Percentiles rank a stretch among this genome's conserved stretches.
phyloP scores from a whole-genome alignment of 164 flowering plant genomes.

The Berberis thunbergii region DNA sequence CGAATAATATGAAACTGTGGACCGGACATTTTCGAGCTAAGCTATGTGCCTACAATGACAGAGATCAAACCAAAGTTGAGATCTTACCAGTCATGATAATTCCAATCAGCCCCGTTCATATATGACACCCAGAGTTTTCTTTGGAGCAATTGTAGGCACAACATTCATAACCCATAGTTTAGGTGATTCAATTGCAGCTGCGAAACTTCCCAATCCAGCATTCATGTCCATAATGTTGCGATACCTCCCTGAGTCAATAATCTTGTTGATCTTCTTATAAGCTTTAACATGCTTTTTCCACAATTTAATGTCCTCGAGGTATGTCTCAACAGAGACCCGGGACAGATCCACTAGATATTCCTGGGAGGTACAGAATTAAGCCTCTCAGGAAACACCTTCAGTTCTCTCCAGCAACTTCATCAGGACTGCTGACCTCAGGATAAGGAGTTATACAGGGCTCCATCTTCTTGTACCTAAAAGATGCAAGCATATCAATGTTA shows the following conservation, averaged over 20 bases:
- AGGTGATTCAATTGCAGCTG: constrained; percentile 68
- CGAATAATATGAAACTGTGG: no score
- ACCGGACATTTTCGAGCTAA: no score
- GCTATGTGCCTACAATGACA: background rate
- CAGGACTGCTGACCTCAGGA: constrained; percentile 38
- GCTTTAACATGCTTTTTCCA: constrained; percentile 86
- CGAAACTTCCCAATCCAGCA: constrained; percentile 90
- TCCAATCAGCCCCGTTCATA: constrained; percentile 81
- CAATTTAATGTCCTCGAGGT: constrained; percentile 50
- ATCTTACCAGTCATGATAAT: constrained; percentile 93
- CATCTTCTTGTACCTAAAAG: constrained; percentile 83
- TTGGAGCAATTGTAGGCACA: constrained; percentile 81
- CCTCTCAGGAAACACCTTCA: constrained; percentile 69
- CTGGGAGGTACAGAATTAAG: constrained; percentile 79
- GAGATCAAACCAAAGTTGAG: background rate
- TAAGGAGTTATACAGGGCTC: constrained; percentile 67
- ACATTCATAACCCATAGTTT: constrained; percentile 94
- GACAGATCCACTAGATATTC: constrained; percentile 61
- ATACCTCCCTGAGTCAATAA: constrained; percentile 73
- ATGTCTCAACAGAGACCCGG: constrained; percentile 71
- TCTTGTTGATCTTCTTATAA: constrained; percentile 60
- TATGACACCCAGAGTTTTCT: constrained; percentile 63
- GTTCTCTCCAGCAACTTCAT: constrained; percentile 51
- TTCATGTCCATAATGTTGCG: constrained; percentile 97
- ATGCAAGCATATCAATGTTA: background rate